A percentile compares a stretch with the other conserved stretches of the same genome.
Conservation (phyloP, 1,284 basidiomycete genomes). For the Puccinia hordei region DNA sequence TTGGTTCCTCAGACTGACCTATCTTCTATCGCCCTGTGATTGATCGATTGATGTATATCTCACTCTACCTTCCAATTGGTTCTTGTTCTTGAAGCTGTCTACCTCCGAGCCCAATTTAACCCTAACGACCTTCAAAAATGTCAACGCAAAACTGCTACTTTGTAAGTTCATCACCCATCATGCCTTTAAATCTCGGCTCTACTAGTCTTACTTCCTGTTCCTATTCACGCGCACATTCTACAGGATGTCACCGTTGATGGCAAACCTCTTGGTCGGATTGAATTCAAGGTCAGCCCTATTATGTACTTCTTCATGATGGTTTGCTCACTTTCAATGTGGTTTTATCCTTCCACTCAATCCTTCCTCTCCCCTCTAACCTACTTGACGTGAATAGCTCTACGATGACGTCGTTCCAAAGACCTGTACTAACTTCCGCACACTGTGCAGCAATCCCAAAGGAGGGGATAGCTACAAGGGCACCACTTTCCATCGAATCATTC, state of each 20-base stretch:
- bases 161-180: conserved; percentile 9
- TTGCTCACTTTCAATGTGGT: not conserved
- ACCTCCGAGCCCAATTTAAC: not conserved
- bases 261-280: conserved; percentile 45
- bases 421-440: conserved; percentile 57
- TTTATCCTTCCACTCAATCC: not conserved
- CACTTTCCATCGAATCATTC: conserved; percentile 53
- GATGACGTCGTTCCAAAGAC: conserved; percentile 56
- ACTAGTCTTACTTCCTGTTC: not conserved
- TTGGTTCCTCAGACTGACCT: too few relatives aligned
- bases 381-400: conserved; percentile 20
- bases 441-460: conserved; percentile 55
- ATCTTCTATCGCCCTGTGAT: too few relatives aligned
- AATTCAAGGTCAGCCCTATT: conserved; percentile 18
- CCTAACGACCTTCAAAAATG: not conserved
- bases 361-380: not conserved
- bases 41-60: not conserved
- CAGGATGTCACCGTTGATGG: conserved; percentile 34
- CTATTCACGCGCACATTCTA: not conserved
- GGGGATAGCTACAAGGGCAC: conserved; percentile 53
- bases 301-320: not conserved
- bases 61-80: not conserved
- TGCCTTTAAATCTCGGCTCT: too few relatives aligned
- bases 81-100: not conserved
- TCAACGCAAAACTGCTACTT: conserved; percentile 30